phyloP scores from a whole-genome alignment of 768 basidiomycete genomes.

The Xanthoconium purpureum region DNA sequence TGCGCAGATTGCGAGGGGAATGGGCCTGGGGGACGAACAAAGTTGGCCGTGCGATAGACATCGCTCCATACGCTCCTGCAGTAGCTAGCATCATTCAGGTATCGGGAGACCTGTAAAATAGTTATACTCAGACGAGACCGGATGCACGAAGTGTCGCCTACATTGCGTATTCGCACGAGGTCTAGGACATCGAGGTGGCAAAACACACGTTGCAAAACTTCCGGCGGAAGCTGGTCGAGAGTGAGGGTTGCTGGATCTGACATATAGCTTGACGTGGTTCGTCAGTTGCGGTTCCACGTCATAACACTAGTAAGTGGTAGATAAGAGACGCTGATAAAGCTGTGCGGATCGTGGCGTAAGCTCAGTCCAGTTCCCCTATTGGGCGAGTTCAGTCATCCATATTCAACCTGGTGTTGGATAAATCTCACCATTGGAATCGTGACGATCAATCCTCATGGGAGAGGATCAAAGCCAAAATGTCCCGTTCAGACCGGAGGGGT shows the following conservation, averaged over 20 bases:
- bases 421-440: no score
- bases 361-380: no score
- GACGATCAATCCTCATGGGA: no score
- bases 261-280: not conserved
- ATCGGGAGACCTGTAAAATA: conserved; percentile 9
- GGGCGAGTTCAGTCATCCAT: no score
- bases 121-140: not conserved
- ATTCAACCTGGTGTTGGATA: no score
- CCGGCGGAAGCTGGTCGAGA: conserved; percentile 13
- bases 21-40: conserved; percentile 20
- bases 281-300: not conserved
- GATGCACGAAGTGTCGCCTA: conserved; percentile 1
- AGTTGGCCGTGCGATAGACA: conserved; percentile 11
- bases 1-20: conserved; percentile 9
- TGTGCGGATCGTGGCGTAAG: no score
- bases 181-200: conserved; percentile 17
- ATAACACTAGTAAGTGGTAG: not conserved
- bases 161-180: conserved; percentile 16
- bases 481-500: no score
- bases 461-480: no score
- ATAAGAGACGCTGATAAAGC: no score
- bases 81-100: conserved; percentile 4
- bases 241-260: not conserved
- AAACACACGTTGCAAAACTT: conserved; percentile 10
- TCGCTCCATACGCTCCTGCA: conserved; percentile 15